Evolutionary conservation across 331 rosid genomes (phyloP), one percentile per base, ranked within the genome.

Genomic region (Ulmus americana): DNA sequence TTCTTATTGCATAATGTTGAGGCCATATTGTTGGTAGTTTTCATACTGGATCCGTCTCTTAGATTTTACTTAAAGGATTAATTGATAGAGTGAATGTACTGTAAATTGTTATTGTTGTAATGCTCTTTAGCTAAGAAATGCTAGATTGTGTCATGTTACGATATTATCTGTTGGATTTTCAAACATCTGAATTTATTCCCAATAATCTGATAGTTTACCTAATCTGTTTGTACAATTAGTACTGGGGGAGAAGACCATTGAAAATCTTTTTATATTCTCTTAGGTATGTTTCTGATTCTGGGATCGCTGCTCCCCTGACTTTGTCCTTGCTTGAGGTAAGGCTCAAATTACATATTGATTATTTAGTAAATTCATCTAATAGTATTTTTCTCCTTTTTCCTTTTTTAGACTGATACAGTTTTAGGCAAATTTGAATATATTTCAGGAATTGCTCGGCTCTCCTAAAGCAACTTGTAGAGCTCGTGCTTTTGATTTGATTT

Each of bases 311-410:
- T 76, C 99, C 99, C 76, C 95, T 94, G 77, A 82, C 96, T 72
- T 90, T 94, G 69, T 90, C 91, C 71, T 90, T 94, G 99, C 95
- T 94, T 66, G 78, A 90, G 99, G 99, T 94, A 80, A 80, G 75
- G 68, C 68, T 55, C 76, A 54, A 66, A 55, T 73, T 52, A 10
- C 49, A 42, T 40, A 47, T 65, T 64, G 10, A 64, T 28, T 67
- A 22, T 59, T 41, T 18, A 28, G 40, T 56, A 13, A 50, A 61
- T 66, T 47, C 35, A 60, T 55, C 9, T 13, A 11, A 5, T 57
- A 12, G 10, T 2, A 28, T 35, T 48, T 48, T n/a, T 53, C 1
- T 6, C 65, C 63, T 13, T 65, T 68, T 62, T 35, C 7, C 55
- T 65, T 48, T 50, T 12, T 64, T 50, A 45, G 11, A 22, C 45